phyloP scores from a whole-genome alignment of 345 rosid species.

The Crucihimalaya himalaica region DNA sequence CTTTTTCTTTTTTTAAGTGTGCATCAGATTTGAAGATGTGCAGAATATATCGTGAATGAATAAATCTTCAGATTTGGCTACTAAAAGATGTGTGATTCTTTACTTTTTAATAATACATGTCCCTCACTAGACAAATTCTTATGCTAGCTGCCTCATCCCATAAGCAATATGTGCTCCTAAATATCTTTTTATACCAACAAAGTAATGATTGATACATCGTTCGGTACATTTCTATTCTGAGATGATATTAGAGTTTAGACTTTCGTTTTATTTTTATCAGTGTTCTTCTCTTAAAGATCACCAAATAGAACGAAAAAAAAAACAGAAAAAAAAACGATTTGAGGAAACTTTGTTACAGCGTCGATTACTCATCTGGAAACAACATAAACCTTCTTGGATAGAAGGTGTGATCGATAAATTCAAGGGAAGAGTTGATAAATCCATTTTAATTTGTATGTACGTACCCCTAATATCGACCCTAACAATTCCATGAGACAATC shows the following conservation, averaged over 20 bases:
- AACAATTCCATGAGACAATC: neutral
- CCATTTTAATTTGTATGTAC: neutral
- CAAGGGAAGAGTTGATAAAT: neutral
- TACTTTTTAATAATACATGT: neutral
- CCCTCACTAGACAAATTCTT: constrained; percentile 14
- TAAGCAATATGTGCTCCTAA: constrained; percentile 5
- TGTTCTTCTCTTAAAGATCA: neutral
- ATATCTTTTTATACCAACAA: neutral
- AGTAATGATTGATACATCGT: neutral
- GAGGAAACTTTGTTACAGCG: neutral
- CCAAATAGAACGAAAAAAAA: neutral
- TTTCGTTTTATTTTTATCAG: neutral
- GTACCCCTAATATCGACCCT: neutral
- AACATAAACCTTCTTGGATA: neutral
- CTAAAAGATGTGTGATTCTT: neutral
- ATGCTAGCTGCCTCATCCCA: neutral
- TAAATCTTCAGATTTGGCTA: neutral
- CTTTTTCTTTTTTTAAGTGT: neutral
- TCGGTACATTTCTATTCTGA: neutral
- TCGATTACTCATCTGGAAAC: neutral
- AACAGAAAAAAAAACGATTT: neutral
- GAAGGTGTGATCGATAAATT: neutral
- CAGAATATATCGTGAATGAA: neutral
- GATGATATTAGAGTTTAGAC: neutral
- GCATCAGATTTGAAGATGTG: neutral